A percentile compares a stretch with the other conserved stretches of the same genome.
These are phyloP conservation scores for Globisporangium middletonii DNA, from an alignment of 352 stramenopile genomes.

Conservation along the genomic window DNA sequence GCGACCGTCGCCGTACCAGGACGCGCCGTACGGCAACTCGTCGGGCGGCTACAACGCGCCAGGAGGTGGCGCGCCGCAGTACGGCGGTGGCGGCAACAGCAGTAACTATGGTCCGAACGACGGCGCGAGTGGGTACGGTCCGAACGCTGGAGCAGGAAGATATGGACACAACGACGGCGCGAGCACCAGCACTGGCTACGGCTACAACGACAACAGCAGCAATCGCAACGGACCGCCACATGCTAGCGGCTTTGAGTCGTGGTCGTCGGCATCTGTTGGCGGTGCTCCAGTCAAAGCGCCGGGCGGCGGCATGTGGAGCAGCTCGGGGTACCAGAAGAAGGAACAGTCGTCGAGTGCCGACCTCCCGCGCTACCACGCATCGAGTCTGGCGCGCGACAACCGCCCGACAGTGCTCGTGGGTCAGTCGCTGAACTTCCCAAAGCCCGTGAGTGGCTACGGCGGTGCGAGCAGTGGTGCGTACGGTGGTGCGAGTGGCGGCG, in stretches of 20 bases:
- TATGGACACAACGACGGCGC: conserved; percentile 18
- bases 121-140: conserved; percentile 11
- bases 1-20: conserved; percentile 59
- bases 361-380: conserved; percentile 43
- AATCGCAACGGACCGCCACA: conserved; percentile 7
- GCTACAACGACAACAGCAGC: conserved; percentile 19
- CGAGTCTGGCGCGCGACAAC: conserved; percentile 57
- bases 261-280: conserved; percentile 26
- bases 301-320: conserved; percentile 70
- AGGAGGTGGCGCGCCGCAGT: conserved; percentile 6
- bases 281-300: conserved; percentile 32
- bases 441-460: conserved; percentile 19
- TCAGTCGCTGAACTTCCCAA: conserved; percentile 69
- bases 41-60: conserved; percentile 15
- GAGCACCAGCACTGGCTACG: conserved; percentile 10
- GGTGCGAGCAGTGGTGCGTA: conserved; percentile 14
- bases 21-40: conserved; percentile 27
- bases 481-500: conserved; percentile 32
- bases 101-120: conserved; percentile 6
- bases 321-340: conserved; percentile 74
- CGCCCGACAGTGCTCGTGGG: conserved; percentile 79
- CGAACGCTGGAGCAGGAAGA: conserved; percentile 8
- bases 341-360: conserved; percentile 24
- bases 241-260: conserved; percentile 46
- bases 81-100: conserved; percentile 8